Evolutionary conservation across 352 stramenopile genomes (phyloP).

Genomic region (Pythium insidiosum): DNA sequence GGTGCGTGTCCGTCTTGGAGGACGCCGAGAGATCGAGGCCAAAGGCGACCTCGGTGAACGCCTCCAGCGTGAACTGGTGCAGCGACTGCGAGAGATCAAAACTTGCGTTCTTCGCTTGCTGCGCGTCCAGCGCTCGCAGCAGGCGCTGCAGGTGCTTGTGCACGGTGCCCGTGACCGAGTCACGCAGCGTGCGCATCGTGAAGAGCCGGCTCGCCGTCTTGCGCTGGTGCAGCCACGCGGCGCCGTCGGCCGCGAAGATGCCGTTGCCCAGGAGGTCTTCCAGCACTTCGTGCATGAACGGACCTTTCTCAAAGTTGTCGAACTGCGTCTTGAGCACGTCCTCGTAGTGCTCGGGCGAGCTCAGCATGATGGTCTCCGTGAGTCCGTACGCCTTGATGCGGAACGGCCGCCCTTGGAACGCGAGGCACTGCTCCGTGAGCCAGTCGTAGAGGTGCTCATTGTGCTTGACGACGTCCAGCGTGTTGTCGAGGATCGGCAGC

Average conservation of each 20-base stretch:
- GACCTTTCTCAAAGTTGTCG: conserved; percentile 59
- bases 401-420: conserved; percentile 11
- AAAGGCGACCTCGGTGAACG: conserved; percentile 66
- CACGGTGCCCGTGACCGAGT: conserved; percentile 27
- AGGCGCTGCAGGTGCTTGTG: conserved; percentile 20
- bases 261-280: conserved; percentile 46
- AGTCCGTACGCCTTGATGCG: conserved; percentile 4
- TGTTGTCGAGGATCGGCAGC: conserved; percentile 17
- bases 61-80: conserved; percentile 53
- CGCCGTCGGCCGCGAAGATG: conserved; percentile 59
- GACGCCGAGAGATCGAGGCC: conserved; percentile 35
- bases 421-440: conserved; percentile 3
- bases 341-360: conserved; percentile 21
- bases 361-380: conserved; percentile 7
- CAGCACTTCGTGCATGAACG: conserved; percentile 21
- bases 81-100: conserved; percentile 36
- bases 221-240: conserved; percentile 53
- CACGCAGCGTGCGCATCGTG: conserved; percentile 26
- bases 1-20: conserved; percentile 21
- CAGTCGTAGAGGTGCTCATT: conserved; percentile 13
- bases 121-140: conserved; percentile 13
- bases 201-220: conserved; percentile 85
- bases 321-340: conserved; percentile 54
- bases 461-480: conserved; percentile 6
- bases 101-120: not conserved